Evolutionary conservation across 2,329 filamentous ascomycete genomes (phyloP).

Genomic region (Albifimbria verrucaria): DNA sequence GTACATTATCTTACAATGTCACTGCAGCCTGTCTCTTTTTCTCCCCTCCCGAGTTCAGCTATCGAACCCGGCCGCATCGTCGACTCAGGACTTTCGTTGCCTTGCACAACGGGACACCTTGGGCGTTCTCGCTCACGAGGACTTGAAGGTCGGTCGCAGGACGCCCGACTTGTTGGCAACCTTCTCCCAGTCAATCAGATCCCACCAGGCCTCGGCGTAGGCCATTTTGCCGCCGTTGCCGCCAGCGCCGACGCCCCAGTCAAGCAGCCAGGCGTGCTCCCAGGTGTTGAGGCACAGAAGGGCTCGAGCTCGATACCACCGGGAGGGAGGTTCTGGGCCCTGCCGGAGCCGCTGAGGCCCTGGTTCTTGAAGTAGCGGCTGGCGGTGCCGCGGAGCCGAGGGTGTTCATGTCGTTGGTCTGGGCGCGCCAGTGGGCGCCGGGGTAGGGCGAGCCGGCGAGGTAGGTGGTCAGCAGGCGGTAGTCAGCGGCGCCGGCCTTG

Average conservation of each 20-base stretch:
- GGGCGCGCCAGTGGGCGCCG: conserved; percentile 75
- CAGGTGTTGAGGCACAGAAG: conserved; percentile 92
- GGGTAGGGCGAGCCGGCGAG: conserved; percentile 86
- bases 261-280: conserved; percentile 88
- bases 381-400: conserved; percentile 36
- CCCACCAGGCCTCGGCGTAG: conserved; percentile 84
- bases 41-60: too few relatives aligned
- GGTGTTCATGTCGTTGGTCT: conserved; percentile 68
- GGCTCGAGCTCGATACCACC: conserved; percentile 69
- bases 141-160: conserved; percentile 31
- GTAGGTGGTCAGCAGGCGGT: conserved; percentile 82
- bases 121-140: conserved; percentile 6
- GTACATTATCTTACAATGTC: conserved; percentile 27
- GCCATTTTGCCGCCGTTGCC: conserved; percentile 69
- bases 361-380: conserved; percentile 37
- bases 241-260: conserved; percentile 61
- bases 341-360: conserved; percentile 23
- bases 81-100: conserved; percentile 14
- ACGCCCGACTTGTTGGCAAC: conserved; percentile 48
- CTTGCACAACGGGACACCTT: conserved; percentile 9
- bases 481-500: conserved; percentile 45
- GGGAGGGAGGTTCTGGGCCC: conserved; percentile 44
- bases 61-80: too few relatives aligned
- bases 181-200: conserved; percentile 77
- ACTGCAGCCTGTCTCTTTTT: conserved; percentile 13